Evolutionary conservation across 208 protist genomes (phyloP).

Genomic region (Acanthamoeba royreba): DNA sequence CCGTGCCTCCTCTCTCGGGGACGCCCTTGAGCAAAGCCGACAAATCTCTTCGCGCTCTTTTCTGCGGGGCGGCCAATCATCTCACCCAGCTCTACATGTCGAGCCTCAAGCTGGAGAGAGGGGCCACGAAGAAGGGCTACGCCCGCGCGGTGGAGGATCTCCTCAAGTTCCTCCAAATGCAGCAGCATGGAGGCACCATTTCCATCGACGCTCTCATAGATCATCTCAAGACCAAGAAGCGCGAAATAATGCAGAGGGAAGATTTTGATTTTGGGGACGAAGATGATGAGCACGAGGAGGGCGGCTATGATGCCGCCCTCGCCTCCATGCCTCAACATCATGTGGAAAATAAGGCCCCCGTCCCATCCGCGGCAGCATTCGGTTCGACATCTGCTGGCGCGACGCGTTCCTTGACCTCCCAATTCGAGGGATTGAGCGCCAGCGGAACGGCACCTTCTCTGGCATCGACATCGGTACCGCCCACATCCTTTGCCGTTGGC

Average conservation of each 20-base stretch:
- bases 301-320: not conserved
- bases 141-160: not conserved
- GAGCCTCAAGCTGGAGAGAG: slow-evolving; percentile 28
- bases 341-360: not conserved
- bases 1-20: not conserved
- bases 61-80: slow-evolving; percentile 45
- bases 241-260: not conserved
- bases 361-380: not conserved
- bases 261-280: not conserved
- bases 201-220: not conserved
- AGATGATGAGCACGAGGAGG: slow-evolving; percentile 20
- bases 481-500: too few relatives aligned
- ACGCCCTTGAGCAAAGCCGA: slow-evolving; percentile 5
- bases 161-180: not conserved
- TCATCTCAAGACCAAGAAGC: not conserved
- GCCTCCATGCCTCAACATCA: too few relatives aligned
- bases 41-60: slow-evolving; percentile 2
- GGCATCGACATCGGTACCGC: too few relatives aligned
- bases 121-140: slow-evolving; percentile 33
- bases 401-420: not conserved
- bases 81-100: slow-evolving; percentile 50
- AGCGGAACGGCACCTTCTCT: not conserved
- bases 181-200: slow-evolving; percentile 7
- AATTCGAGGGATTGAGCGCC: not conserved
- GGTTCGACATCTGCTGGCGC: too few relatives aligned